Evolutionary conservation across 352 stramenopile genomes (phyloP).

Genomic region (Phytophthora palmivora): DNA sequence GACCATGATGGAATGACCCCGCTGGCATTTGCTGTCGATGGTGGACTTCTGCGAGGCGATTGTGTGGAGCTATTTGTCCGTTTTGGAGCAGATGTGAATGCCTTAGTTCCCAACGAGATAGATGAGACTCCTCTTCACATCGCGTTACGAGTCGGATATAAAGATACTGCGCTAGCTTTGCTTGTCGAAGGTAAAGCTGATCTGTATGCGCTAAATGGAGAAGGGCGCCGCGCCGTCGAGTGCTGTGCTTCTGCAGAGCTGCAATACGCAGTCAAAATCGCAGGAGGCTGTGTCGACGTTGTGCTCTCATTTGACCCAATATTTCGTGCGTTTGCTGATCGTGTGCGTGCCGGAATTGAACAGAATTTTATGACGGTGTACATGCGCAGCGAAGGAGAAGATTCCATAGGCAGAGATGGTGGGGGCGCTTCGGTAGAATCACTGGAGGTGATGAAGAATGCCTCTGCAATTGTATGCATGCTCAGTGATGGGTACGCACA

Average conservation of each 20-base stretch:
- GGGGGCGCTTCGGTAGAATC: conserved; percentile 42
- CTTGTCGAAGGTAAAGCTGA: conserved; percentile 64
- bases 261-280: conserved; percentile 80
- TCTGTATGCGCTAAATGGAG: conserved; percentile 58
- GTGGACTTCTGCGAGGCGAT: conserved; percentile 50
- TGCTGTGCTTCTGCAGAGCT: conserved; percentile 79
- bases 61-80: conserved; percentile 66
- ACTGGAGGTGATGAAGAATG: conserved; percentile 64
- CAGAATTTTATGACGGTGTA: conserved; percentile 79
- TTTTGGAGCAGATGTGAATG: conserved; percentile 60
- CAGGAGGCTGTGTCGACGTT: conserved; percentile 71
- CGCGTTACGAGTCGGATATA: conserved; percentile 64
- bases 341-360: conserved; percentile 70
- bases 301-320: conserved; percentile 82
- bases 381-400: conserved; percentile 61
- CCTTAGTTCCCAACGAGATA: conserved; percentile 49
- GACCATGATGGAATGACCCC: conserved; percentile 75
- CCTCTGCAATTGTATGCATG: conserved; percentile 76
- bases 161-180: conserved; percentile 67
- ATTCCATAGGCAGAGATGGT: conserved; percentile 26
- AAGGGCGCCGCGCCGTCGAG: conserved; percentile 67
- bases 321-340: conserved; percentile 69
- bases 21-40: conserved; percentile 66
- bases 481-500: conserved; percentile 73
- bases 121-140: conserved; percentile 80